Evolutionary conservation across 1,284 basidiomycete genomes (phyloP).

Genomic region (Trichosporon coremiiforme): DNA sequence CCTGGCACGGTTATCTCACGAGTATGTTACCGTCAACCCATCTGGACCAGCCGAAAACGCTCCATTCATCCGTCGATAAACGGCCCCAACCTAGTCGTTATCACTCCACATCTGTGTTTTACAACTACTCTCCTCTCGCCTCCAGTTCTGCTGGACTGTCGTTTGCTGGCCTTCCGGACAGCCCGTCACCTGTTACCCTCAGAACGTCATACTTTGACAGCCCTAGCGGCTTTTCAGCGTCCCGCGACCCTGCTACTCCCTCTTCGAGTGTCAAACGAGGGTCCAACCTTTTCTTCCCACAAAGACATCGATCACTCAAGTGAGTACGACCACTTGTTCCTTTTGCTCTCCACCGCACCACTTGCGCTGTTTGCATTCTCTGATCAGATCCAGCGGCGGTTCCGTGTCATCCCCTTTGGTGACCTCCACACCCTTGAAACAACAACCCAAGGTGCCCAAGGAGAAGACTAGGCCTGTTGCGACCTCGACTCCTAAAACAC

Average conservation of each 20-base stretch:
- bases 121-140: constrained; percentile 1
- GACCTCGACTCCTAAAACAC: not conserved
- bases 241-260: constrained; percentile 5
- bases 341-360: not conserved
- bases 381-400: not conserved
- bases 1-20: not conserved
- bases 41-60: not conserved
- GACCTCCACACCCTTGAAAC: constrained; percentile 1
- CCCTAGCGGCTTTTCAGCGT: constrained; percentile 12
- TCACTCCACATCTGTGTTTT: not conserved
- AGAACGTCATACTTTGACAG: constrained; percentile 12
- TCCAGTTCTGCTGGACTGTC: constrained; percentile 14
- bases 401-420: not conserved
- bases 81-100: constrained; percentile 7
- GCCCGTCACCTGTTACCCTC: not conserved
- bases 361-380: not conserved
- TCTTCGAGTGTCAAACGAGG: not conserved
- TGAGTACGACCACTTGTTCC: not conserved
- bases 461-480: not conserved
- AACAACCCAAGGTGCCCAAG: not conserved
- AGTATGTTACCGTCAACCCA: constrained; percentile 8
- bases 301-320: constrained; percentile 3
- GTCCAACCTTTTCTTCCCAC: constrained; percentile 6
- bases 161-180: constrained; percentile 8
- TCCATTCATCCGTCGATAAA: not conserved